Conservation (phyloP, 1,284 basidiomycete species). For the Gymnopus androsaceus region DNA sequence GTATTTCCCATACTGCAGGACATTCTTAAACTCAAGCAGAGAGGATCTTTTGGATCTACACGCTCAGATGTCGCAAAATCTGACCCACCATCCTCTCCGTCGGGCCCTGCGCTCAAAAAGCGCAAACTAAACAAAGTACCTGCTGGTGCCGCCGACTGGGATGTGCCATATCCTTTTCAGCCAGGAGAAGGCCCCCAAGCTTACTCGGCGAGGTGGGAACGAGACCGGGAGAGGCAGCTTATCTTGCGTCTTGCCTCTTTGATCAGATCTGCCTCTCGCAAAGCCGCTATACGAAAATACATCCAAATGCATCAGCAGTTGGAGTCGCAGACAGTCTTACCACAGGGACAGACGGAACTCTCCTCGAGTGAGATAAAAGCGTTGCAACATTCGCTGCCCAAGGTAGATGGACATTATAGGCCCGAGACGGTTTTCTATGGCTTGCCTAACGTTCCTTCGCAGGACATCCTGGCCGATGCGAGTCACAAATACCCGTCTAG, state of each 20-base stretch:
- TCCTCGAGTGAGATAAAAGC: conserved; percentile 3
- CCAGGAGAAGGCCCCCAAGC: conserved; percentile 65
- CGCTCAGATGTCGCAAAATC: conserved; percentile 5
- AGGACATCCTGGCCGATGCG: background rate
- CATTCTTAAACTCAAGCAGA: conserved; percentile 52
- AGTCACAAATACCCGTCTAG: background rate
- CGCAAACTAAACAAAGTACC: conserved; percentile 67
- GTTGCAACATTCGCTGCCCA: conserved; percentile 22
- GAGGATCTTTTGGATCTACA: no score
- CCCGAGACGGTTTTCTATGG: conserved; percentile 34
- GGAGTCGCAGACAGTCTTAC: background rate
- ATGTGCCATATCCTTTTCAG: conserved; percentile 74
- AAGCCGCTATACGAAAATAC: conserved; percentile 40
- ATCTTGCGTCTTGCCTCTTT: conserved; percentile 61
- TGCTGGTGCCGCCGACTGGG: conserved; percentile 77
- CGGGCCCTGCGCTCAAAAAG: conserved; percentile 46
- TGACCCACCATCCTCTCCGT: background rate
- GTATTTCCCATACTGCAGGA: conserved; percentile 66
- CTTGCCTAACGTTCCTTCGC: background rate
- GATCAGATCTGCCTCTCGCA: conserved; percentile 57
- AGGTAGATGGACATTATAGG: conserved; percentile 37
- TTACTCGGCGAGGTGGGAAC: conserved; percentile 64
- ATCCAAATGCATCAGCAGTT: background rate
- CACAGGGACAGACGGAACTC: background rate
- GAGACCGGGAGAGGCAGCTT: conserved; percentile 59